Evolutionary conservation across 345 rosid genomes (phyloP).

Genomic region (Brassica incana): DNA sequence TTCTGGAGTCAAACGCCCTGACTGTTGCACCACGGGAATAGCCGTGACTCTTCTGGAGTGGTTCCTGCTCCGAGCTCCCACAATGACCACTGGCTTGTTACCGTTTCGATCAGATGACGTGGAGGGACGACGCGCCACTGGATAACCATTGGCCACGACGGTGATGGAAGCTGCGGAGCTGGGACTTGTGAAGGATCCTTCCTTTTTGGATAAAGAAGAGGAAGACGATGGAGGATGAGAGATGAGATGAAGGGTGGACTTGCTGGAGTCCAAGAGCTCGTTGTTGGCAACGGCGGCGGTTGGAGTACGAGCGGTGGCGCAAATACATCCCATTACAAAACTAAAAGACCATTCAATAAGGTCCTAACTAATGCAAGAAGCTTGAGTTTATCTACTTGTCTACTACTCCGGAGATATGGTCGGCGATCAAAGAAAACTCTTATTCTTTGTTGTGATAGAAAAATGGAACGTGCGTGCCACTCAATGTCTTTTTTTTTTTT

Average conservation of each 20-base stretch:
- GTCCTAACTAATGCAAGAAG: background rate
- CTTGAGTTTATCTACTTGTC: background rate
- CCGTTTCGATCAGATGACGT: constrained; percentile 30
- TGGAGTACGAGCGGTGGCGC: constrained; percentile 40
- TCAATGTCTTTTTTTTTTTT: background rate
- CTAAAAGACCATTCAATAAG: constrained; percentile 25
- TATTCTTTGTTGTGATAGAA: background rate
- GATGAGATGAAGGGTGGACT: constrained; percentile 31
- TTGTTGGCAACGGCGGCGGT: constrained; percentile 34
- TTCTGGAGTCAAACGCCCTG: constrained; percentile 21
- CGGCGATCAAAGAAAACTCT: constrained; percentile 20
- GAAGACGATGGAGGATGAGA: constrained; percentile 26
- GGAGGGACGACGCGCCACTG: constrained; percentile 33
- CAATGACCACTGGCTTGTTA: constrained; percentile 10
- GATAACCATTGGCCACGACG: constrained; percentile 28
- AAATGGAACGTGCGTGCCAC: constrained; percentile 40
- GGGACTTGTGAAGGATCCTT: constrained; percentile 21
- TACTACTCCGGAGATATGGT: constrained; percentile 11
- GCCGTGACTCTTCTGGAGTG: constrained; percentile 23
- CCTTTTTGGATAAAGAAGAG: constrained; percentile 27
- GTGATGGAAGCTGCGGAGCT: constrained; percentile 31
- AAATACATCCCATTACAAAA: constrained; percentile 41
- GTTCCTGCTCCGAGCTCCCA: constrained; percentile 19
- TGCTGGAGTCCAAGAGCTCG: constrained; percentile 35
- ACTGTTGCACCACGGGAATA: constrained; percentile 21